phyloP scores from a whole-genome alignment of 2,329 filamentous ascomycete genomes.

The Fusarium newnesense region DNA sequence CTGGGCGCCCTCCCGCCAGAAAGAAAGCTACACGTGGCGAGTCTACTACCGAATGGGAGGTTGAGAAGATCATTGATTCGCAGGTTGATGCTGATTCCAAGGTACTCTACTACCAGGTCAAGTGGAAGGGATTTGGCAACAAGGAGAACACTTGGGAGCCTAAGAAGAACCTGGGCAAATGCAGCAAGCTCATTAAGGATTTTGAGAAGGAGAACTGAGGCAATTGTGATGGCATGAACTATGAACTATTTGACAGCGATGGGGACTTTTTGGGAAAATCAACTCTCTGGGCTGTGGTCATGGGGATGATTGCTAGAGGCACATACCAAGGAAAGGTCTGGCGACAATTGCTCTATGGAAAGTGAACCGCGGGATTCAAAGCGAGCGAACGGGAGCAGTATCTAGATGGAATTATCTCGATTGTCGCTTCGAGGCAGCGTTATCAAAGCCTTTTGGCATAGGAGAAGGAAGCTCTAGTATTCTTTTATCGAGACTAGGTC shows the following conservation, averaged over 20 bases:
- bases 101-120: constrained; percentile 59
- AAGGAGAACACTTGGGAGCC: constrained; percentile 66
- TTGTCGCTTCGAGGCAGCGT: background rate
- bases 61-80: constrained; percentile 59
- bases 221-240: background rate
- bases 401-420: background rate
- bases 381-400: background rate
- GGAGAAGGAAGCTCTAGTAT: too few species aligned
- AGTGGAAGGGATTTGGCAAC: constrained; percentile 61
- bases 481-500: background rate
- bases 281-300: background rate
- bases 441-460: background rate
- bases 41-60: constrained; percentile 53
- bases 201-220: constrained; percentile 47
- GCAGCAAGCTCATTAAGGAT: constrained; percentile 48
- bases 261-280: background rate
- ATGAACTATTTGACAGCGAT: background rate
- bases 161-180: constrained; percentile 55
- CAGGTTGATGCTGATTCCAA: constrained; percentile 51
- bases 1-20: constrained; percentile 4
- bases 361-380: background rate
- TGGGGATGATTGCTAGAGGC: background rate
- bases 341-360: background rate
- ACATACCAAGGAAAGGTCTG: background rate
- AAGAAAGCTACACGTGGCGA: constrained; percentile 23